phyloP scores from a whole-genome alignment of 2,329 filamentous ascomycete species.

The Tolypocladium nubicola region DNA sequence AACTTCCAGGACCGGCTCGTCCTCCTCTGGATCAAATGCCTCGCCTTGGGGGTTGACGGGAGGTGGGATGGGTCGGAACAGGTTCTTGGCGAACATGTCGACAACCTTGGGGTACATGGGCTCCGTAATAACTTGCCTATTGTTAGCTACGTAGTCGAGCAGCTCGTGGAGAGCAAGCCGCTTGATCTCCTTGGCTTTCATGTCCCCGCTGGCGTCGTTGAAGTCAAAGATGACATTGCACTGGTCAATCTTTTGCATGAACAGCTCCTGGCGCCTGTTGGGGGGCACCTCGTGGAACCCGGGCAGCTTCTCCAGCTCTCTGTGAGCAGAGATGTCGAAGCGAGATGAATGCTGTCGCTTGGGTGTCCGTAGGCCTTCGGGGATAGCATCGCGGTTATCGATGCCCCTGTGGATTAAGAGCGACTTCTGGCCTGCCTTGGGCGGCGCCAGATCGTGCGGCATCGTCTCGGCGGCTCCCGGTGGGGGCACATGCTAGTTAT shows the following conservation, averaged over 20 bases:
- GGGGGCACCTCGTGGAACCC: slow-evolving; percentile 97
- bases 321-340: slow-evolving; percentile 94
- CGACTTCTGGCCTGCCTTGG: slow-evolving; percentile 84
- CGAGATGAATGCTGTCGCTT: slow-evolving; percentile 95
- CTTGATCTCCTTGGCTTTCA: slow-evolving; percentile 99
- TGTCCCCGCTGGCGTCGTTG: slow-evolving; percentile 93
- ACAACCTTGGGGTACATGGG: slow-evolving; percentile 98
- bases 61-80: slow-evolving; percentile 93
- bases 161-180: slow-evolving; percentile 89
- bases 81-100: slow-evolving; percentile 98
- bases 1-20: slow-evolving; percentile 94
- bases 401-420: slow-evolving; percentile 73
- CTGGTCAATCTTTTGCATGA: slow-evolving; percentile 99
- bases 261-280: slow-evolving; percentile 87
- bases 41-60: slow-evolving; percentile 97
- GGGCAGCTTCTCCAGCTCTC: slow-evolving; percentile 92
- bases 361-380: slow-evolving; percentile 87
- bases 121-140: slow-evolving; percentile 95
- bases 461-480: slow-evolving; percentile 94
- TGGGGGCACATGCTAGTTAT: slow-evolving; percentile 64
- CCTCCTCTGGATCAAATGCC: slow-evolving; percentile 96
- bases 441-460: slow-evolving; percentile 92
- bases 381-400: slow-evolving; percentile 83
- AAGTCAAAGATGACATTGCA: slow-evolving; percentile 99
- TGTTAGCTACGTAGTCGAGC: slow-evolving; percentile 96